Evolutionary conservation across 805 yeast genomes (phyloP).

Genomic region (Cyberlindnera suaveolens): DNA sequence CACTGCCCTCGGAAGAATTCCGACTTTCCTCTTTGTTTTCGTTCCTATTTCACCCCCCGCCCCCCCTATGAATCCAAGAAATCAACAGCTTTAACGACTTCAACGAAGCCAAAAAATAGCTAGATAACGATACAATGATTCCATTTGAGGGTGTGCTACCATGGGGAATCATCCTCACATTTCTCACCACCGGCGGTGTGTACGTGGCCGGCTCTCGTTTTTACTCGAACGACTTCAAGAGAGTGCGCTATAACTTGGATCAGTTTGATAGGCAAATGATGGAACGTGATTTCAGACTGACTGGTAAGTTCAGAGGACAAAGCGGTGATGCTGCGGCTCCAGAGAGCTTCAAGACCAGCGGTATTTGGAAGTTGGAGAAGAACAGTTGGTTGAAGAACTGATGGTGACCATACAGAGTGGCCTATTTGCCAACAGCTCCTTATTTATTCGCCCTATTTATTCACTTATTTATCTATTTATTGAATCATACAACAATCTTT

Average conservation of each 20-base stretch:
- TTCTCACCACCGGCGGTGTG: conserved; percentile 49
- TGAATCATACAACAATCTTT: not conserved
- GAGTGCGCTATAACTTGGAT: conserved; percentile 48
- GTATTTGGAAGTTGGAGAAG: conserved; percentile 30
- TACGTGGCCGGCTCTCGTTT: conserved; percentile 37
- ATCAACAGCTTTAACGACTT: not conserved
- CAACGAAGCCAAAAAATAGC: not conserved
- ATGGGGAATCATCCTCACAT: conserved; percentile 48
- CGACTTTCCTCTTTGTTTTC: too few species aligned
- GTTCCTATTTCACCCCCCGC: too few species aligned
- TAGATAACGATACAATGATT: conserved; percentile 35
- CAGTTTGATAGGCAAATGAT: conserved; percentile 47
- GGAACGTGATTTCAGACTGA: conserved; percentile 70
- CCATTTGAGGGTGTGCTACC: conserved; percentile 67
- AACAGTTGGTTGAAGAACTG: conserved; percentile 22
- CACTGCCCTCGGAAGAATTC: too few species aligned
- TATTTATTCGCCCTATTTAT: conserved; percentile 3
- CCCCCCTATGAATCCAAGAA: too few species aligned
- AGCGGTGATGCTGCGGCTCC: conserved; percentile 63
- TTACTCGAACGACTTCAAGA: conserved; percentile 42
- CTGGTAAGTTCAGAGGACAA: conserved; percentile 71
- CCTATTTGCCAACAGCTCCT: not conserved
- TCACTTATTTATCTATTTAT: conserved; percentile 5
- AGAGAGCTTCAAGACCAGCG: conserved; percentile 68
- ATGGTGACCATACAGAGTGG: not conserved